Evolutionary conservation across 495 filamentous ascomycete genomes (phyloP).

Genomic region (Penicillium bialowiezense): DNA sequence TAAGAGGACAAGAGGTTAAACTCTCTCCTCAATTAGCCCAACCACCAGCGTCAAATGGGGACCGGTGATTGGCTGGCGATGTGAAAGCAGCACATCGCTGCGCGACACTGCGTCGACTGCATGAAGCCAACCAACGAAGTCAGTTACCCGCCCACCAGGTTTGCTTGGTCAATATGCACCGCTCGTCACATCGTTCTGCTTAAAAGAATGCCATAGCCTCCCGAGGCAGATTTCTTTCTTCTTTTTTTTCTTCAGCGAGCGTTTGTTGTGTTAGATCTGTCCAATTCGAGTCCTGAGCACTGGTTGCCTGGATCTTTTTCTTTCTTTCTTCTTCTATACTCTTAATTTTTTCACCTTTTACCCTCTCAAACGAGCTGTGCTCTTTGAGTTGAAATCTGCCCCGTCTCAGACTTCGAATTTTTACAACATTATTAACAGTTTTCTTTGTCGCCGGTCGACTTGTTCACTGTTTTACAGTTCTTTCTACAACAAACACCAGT

Average conservation of each 20-base stretch:
- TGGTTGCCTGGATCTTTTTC: conserved; percentile 47
- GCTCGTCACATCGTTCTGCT: conserved; percentile 16
- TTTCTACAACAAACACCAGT: conserved; percentile 38
- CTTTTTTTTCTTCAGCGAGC: conserved; percentile 69
- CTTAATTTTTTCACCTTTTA: conserved; percentile 19
- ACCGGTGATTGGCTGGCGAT: conserved; percentile 6
- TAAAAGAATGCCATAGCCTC: conserved; percentile 39
- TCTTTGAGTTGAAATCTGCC: conserved; percentile 35
- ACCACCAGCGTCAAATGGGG: conserved; percentile 13
- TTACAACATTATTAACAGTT: conserved; percentile 20
- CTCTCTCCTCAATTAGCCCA: conserved; percentile 5
- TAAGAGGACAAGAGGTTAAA: not conserved
- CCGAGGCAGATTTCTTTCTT: conserved; percentile 33
- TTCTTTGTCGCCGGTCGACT: conserved; percentile 53
- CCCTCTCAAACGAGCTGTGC: conserved; percentile 43
- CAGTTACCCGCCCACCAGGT: conserved; percentile 23
- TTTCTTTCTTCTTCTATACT: conserved; percentile 36
- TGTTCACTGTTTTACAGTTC: conserved; percentile 32
- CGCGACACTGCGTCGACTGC: not conserved
- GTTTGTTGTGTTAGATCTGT: conserved; percentile 64
- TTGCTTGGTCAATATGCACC: conserved; percentile 8
- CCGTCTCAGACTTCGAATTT: conserved; percentile 35
- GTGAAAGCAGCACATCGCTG: not conserved
- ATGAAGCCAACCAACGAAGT: conserved; percentile 13
- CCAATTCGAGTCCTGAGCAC: conserved; percentile 47